Conservation (phyloP, 768 basidiomycete species). For the Tricholoma sp. region DNA sequence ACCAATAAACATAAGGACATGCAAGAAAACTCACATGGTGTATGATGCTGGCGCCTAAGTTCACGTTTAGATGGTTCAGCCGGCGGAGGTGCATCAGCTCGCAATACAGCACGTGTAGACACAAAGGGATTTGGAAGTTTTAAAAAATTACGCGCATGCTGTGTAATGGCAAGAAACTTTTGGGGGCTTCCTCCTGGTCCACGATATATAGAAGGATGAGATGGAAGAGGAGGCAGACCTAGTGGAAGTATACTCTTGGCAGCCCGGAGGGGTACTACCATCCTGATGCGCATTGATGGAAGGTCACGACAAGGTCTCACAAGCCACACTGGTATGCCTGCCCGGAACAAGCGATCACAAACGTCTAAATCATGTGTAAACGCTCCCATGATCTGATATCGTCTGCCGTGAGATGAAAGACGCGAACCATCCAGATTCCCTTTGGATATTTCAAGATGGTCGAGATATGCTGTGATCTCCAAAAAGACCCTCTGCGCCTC, state of each 20-base stretch:
- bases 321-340: neutral
- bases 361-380: too few species aligned
- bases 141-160: neutral
- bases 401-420: too few species aligned
- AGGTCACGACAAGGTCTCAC: neutral
- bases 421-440: too few species aligned
- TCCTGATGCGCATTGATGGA: too few species aligned
- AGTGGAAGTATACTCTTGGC: neutral
- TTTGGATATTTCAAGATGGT: too few species aligned
- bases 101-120: neutral
- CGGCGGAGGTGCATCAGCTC: neutral
- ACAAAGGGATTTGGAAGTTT: neutral
- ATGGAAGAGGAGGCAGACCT: neutral
- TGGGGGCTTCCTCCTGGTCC: neutral
- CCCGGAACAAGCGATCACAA: neutral
- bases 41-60: neutral
- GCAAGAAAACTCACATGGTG: neutral
- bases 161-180: neutral
- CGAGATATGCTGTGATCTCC: too few species aligned
- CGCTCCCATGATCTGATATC: slow-evolving; percentile 2
- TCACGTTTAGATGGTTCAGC: neutral
- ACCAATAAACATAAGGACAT: neutral
- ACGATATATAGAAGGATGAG: neutral
- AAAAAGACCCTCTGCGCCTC: too few species aligned
- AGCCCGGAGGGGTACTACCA: too few species aligned